These are phyloP conservation scores for Alliaria petiolata DNA, from an alignment of 345 rosid species.

Conservation along the genomic window DNA sequence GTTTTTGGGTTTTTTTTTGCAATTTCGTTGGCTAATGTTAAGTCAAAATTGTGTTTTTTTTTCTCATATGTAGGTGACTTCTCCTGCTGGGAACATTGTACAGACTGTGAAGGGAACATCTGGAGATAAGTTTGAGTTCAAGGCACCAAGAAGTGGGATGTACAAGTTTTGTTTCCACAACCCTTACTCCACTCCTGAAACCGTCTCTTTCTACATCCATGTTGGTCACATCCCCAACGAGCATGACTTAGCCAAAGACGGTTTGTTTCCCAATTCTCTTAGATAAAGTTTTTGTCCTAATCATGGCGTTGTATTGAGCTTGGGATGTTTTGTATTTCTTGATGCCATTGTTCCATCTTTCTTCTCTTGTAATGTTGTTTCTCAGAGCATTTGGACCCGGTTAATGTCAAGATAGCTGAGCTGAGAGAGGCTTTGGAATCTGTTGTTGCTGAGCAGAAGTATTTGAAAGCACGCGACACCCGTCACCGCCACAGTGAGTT, in stretches of 20 bases:
- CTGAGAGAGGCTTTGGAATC: constrained; percentile 89
- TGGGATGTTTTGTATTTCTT: not conserved
- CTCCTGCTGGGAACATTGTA: constrained; percentile 73
- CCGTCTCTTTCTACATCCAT: constrained; percentile 90
- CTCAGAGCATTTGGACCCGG: constrained; percentile 88
- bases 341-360: not conserved
- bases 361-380: constrained; percentile 14
- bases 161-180: constrained; percentile 95
- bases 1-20: not conserved
- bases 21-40: not conserved
- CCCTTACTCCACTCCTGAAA: constrained; percentile 87
- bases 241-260: constrained; percentile 94
- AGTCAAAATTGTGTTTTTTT: not conserved
- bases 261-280: constrained; percentile 37
- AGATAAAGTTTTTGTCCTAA: not conserved
- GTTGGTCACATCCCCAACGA: constrained; percentile 94
- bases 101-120: constrained; percentile 77
- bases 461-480: constrained; percentile 86
- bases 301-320: not conserved
- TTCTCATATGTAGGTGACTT: constrained; percentile 54
- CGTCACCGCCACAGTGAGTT: constrained; percentile 90
- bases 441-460: constrained; percentile 91
- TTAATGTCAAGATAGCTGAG: constrained; percentile 92
- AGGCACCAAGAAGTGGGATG: constrained; percentile 95
- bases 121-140: constrained; percentile 90